Base-by-base conservation (phyloP, 352 stramenopile species). In the Globisporangium cylindrosporum region DNA sequence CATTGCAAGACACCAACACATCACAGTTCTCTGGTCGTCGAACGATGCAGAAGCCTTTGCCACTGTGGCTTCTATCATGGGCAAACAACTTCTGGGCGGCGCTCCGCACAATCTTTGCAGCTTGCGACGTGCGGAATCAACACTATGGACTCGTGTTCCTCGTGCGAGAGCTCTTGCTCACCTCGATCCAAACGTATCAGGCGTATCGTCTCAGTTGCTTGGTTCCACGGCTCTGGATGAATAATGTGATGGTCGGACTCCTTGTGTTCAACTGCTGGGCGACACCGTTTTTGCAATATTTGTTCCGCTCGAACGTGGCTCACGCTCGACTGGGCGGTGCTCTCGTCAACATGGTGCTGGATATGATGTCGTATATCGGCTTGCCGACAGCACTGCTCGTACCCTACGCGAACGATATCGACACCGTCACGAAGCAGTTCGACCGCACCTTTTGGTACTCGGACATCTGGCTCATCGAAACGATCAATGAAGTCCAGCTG, bases 191-290 rank as follows among this genome's bases (percentile, higher is more conserved):
- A 36, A 61, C 32, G 29, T 61, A 49, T 20, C 56, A 61, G 22
- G 32, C 56, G 32, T 77, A 77, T 20, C 46, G 63, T 3, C 51
- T 74, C 9, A 77, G 72, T 4, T 49, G 60, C 9, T 53, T 73
- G 15, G 64, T 75, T 24, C 59, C 64, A 10, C 32, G 62, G 4
- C 29, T 22, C 36, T 74, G 68, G 68, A 77, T 77, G 68, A 77
- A 74, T 49, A 60, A 43, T 4, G 38, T 62, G 22, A 58, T 74
- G 22, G 68, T 70, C 9, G 38, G 56, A 5, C 43, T 73, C 20
- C 66, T 79, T 18, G 70, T 75, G 27, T 27, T 71, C 29, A 78
- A 61, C 32, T 61, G 56, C 68, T 77, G 68, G 72, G 51, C 66
- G 32, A 75, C 59, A 7, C 69, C 69, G 6, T 43, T 78, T 6